Conservation (phyloP, 2,329 filamentous ascomycete genomes). For the Daldinia sp. region DNA sequence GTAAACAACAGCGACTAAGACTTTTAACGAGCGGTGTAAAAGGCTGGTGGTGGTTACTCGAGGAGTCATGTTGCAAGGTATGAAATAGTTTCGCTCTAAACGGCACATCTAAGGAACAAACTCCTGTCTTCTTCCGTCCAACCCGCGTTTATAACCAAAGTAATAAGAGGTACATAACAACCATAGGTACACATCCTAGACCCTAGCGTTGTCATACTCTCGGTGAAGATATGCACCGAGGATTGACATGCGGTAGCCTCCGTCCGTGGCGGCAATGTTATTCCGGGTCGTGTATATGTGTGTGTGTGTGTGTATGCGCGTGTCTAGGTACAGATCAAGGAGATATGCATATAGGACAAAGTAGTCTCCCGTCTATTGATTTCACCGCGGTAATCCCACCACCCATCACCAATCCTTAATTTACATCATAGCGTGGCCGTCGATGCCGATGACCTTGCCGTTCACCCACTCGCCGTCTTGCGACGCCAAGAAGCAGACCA, state of each 20-base stretch:
- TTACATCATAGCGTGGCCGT: constrained; percentile 47
- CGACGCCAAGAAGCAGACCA: constrained; percentile 63
- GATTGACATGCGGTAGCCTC: background rate
- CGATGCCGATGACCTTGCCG: constrained; percentile 48
- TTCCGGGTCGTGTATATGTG: background rate
- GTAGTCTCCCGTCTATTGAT: background rate
- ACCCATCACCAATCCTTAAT: background rate
- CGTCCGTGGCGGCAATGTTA: background rate
- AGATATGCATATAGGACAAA: background rate
- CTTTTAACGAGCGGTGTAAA: too few relatives aligned
- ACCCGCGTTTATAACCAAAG: background rate
- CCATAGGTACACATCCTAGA: background rate
- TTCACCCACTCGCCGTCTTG: constrained; percentile 59
- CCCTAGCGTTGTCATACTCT: background rate
- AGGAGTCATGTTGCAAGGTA: too few relatives aligned
- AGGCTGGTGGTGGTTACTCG: too few relatives aligned
- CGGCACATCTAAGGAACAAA: too few relatives aligned
- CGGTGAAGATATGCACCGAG: background rate
- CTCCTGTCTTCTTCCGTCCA: background rate
- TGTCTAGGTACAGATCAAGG: too few relatives aligned
- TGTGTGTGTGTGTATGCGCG: background rate
- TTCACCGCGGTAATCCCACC: background rate
- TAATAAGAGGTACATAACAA: too few relatives aligned
- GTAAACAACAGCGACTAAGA: too few relatives aligned
- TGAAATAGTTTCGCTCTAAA: too few relatives aligned